phyloP scores from a whole-genome alignment of 306 rosid species.

The Medicago ruthenica region DNA sequence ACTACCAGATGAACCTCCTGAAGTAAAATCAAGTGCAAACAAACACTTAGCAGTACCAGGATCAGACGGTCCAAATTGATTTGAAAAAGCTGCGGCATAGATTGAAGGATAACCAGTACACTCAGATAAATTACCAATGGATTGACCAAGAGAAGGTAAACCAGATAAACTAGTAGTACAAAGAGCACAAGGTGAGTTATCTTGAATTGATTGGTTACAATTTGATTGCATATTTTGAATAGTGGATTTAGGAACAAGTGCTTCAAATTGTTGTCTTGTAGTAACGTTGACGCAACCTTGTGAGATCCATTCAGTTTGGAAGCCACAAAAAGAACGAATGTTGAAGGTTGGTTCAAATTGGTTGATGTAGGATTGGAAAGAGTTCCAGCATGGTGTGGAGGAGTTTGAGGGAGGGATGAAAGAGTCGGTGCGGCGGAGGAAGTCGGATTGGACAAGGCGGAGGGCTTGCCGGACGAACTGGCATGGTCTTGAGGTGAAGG shows the following conservation, averaged over 20 bases:
- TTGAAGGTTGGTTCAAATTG: slow-evolving; percentile 25
- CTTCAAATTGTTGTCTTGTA: slow-evolving; percentile 58
- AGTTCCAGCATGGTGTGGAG: slow-evolving; percentile 35
- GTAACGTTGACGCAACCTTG: slow-evolving; percentile 77
- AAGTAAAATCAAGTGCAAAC: slow-evolving; percentile 46
- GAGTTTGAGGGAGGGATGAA: slow-evolving; percentile 54
- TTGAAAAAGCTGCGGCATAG: slow-evolving; percentile 76
- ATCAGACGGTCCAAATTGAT: slow-evolving; percentile 64
- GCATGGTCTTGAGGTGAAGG: slow-evolving; percentile 48
- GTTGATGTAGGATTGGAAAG: slow-evolving; percentile 45
- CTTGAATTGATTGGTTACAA: slow-evolving; percentile 67
- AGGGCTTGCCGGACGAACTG: slow-evolving; percentile 59
- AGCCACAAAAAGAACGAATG: slow-evolving; percentile 47
- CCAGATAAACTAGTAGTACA: slow-evolving; percentile 60
- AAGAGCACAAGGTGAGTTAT: slow-evolving; percentile 77
- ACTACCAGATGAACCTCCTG: slow-evolving; percentile 34
- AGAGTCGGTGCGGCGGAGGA: slow-evolving; percentile 55
- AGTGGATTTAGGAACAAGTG: slow-evolving; percentile 22
- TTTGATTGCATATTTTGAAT: slow-evolving; percentile 23
- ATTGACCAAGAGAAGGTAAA: slow-evolving; percentile 50
- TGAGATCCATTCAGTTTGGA: slow-evolving; percentile 34
- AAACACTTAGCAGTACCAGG: slow-evolving; percentile 73
- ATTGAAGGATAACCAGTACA: slow-evolving; percentile 61
- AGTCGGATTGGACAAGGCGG: slow-evolving; percentile 65
- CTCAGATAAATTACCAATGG: slow-evolving; percentile 66